phyloP scores from a whole-genome alignment of 2,329 filamentous ascomycete genomes.

The Pseudogymnoascus verrucosus region DNA sequence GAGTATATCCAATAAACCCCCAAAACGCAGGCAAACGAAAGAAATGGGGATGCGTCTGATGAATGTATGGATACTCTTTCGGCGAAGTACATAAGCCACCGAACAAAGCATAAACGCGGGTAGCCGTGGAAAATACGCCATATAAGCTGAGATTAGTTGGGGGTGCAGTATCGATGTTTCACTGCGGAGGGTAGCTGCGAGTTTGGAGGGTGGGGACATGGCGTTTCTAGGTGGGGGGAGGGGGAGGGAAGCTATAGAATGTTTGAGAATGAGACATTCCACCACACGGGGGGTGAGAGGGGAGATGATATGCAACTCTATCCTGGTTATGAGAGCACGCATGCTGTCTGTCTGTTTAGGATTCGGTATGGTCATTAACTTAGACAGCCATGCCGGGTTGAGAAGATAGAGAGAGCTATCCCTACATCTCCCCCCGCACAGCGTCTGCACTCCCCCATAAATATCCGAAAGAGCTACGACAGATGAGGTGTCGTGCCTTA shows the following conservation, averaged over 20 bases:
- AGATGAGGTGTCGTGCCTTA: neutral
- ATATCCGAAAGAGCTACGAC: neutral
- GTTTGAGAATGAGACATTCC: neutral
- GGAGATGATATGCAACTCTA: neutral
- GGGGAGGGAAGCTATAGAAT: neutral
- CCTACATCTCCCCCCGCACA: neutral
- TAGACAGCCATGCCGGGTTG: neutral
- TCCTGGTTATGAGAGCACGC: neutral
- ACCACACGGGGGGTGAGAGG: neutral
- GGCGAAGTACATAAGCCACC: neutral
- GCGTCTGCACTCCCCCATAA: neutral
- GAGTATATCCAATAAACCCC: neutral
- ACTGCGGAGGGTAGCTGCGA: neutral
- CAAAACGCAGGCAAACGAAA: neutral
- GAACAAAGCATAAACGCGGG: neutral
- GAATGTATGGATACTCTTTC: neutral
- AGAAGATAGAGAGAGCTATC: neutral
- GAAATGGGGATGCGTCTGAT: no score
- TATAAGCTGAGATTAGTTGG: neutral
- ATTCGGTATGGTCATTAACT: neutral
- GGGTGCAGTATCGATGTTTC: neutral
- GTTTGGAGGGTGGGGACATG: neutral
- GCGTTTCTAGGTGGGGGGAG: neutral
- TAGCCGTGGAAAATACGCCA: neutral
- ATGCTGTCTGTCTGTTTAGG: neutral